phyloP scores from a whole-genome alignment of 2,329 filamentous ascomycete genomes.

The Aspergillus fumigatus region DNA sequence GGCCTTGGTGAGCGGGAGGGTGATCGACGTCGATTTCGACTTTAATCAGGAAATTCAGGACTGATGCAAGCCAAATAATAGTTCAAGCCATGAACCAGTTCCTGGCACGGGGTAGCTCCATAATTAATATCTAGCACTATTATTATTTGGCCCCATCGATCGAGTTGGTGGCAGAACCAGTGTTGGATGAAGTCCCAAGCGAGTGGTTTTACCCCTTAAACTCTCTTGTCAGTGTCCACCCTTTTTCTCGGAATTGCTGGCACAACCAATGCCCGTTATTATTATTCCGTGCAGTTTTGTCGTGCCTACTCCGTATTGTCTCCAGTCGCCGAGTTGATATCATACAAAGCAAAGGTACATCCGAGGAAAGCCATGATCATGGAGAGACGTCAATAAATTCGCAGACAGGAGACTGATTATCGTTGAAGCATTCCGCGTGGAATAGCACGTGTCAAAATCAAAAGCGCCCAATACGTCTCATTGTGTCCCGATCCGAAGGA shows the following conservation, averaged over 20 bases:
- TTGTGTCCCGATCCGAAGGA: not conserved
- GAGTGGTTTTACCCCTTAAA: slow-evolving; percentile 3
- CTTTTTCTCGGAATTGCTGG: too few relatives aligned
- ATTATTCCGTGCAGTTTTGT: too few relatives aligned
- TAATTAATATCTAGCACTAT: not conserved
- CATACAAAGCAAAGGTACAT: not conserved
- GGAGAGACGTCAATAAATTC: not conserved
- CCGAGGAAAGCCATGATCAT: not conserved
- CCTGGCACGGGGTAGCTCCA: not conserved
- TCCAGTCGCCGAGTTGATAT: not conserved
- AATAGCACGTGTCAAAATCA: not conserved
- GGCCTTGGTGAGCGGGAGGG: slow-evolving; percentile 5
- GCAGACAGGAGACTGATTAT: not conserved
- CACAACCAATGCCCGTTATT: too few relatives aligned
- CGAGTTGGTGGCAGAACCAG: slow-evolving; percentile 10
- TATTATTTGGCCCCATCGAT: slow-evolving; percentile 10
- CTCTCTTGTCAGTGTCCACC: not conserved
- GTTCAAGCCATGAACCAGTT: not conserved
- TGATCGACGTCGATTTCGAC: slow-evolving; percentile 6
- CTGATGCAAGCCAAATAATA: not conserved
- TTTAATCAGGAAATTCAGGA: slow-evolving; percentile 7
- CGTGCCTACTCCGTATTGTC: not conserved
- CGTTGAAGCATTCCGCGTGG: too few relatives aligned
- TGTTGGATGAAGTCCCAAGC: slow-evolving; percentile 5
- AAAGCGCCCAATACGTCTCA: not conserved